Conservation (phyloP, 805 yeast species). For the Lipomyces chichibuensis region DNA sequence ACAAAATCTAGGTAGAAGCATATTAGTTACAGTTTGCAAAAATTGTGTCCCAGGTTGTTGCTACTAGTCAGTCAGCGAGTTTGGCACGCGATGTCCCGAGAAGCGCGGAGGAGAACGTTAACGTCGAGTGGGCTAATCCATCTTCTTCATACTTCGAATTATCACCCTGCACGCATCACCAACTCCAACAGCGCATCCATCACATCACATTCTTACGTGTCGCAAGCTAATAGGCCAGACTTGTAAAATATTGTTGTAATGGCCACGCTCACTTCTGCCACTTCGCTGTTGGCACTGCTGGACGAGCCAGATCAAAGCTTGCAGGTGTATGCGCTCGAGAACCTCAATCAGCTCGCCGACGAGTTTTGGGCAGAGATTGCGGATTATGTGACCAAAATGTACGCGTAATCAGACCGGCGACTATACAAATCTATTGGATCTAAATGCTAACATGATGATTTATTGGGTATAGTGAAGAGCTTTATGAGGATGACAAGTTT, state of each 20-base stretch:
- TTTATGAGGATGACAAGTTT: conserved; percentile 82
- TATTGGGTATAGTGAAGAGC: conserved; percentile 59
- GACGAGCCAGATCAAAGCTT: conserved; percentile 77
- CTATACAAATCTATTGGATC: background rate
- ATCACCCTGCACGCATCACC: conserved; percentile 8
- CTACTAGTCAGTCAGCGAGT: background rate
- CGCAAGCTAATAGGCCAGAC: background rate
- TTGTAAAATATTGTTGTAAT: conserved; percentile 6
- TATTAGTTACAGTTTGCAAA: background rate
- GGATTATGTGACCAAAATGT: conserved; percentile 77
- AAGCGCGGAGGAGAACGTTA: background rate
- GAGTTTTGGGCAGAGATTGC: conserved; percentile 98
- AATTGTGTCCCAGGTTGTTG: background rate
- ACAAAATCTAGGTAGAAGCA: too few species aligned
- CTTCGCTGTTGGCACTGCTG: conserved; percentile 87
- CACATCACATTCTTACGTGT: background rate
- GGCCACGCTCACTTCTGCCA: conserved; percentile 68
- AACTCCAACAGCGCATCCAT: conserved; percentile 4
- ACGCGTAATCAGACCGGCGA: conserved; percentile 12
- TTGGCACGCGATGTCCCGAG: background rate
- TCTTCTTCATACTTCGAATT: conserved; percentile 15
- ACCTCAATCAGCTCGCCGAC: conserved; percentile 80
- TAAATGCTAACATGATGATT: background rate
- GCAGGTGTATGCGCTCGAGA: conserved; percentile 80
- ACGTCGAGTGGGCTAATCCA: background rate